These are phyloP conservation scores for Hypericum perforatum DNA, from an alignment of 345 rosid species.

Conservation along the genomic window DNA sequence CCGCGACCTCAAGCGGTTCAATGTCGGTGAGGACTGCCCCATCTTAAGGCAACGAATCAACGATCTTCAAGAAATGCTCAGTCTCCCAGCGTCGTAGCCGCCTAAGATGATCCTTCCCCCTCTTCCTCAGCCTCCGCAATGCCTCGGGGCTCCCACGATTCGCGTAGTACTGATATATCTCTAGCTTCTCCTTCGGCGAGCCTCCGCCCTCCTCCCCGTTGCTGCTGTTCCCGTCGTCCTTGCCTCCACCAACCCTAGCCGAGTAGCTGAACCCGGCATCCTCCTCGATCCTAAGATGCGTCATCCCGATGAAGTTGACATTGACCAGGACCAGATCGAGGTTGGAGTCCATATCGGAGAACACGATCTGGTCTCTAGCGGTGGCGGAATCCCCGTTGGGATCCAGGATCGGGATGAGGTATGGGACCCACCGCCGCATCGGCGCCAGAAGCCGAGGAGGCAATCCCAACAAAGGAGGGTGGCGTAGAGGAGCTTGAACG, in stretches of 20 bases:
- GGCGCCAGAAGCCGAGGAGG: constrained; percentile 91
- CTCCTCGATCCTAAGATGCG: constrained; percentile 68
- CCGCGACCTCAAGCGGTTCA: no score
- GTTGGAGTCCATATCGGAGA: constrained; percentile 22
- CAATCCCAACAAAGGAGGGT: constrained; percentile 52
- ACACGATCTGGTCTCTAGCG: constrained; percentile 18
- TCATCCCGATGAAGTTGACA: constrained; percentile 56
- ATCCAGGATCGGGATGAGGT: constrained; percentile 35
- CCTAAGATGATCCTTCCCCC: constrained; percentile 63
- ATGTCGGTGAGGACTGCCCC: no score
- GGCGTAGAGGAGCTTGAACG: constrained; percentile 51
- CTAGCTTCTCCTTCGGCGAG: constrained; percentile 54
- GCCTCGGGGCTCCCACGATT: constrained; percentile 58
- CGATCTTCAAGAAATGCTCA: constrained; percentile 70
- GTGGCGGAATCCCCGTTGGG: constrained; percentile 31
- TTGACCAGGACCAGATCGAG: constrained; percentile 54
- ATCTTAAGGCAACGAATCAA: constrained; percentile 45
- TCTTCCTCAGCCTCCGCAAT: constrained; percentile 64
- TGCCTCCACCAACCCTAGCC: constrained; percentile 37
- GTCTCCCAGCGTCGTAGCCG: constrained; percentile 70
- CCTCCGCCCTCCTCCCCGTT: constrained; percentile 35
- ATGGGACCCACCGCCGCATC: no score
- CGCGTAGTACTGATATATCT: constrained; percentile 68
- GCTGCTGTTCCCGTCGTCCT: constrained; percentile 12
- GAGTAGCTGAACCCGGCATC: constrained; percentile 19